Conservation (phyloP, 1,139 yeast species). For the Blastobotrys aristatus region DNA sequence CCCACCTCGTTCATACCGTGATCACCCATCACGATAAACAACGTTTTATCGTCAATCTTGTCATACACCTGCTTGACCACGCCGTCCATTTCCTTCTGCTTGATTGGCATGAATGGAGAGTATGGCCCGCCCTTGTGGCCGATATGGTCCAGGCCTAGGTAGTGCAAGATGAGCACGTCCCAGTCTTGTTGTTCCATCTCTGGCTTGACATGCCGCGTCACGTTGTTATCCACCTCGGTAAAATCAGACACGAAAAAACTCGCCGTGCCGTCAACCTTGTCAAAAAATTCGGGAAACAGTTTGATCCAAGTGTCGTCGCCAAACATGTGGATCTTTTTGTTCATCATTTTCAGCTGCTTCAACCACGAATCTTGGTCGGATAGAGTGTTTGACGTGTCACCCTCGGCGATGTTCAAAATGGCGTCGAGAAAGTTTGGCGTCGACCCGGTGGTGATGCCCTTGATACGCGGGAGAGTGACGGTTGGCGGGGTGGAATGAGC, state of each 20-base stretch:
- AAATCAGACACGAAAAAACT: conserved; percentile 93
- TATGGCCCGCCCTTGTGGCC: conserved; percentile 95
- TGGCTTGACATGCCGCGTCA: conserved; percentile 72
- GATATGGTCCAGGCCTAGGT: conserved; percentile 91
- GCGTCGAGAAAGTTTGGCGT: conserved; percentile 95
- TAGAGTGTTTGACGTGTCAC: conserved; percentile 71
- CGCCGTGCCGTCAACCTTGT: conserved; percentile 74
- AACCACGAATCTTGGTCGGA: conserved; percentile 85
- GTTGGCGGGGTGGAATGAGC: conserved; percentile 95
- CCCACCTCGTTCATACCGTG: conserved; percentile 92
- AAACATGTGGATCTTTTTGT: conserved; percentile 65
- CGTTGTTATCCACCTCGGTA: conserved; percentile 89
- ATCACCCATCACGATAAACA: conserved; percentile 81
- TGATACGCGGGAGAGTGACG: conserved; percentile 87
- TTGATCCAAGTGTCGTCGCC: conserved; percentile 99
- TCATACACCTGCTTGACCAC: conserved; percentile 53
- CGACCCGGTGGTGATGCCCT: conserved; percentile 92
- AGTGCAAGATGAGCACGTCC: conserved; percentile 87
- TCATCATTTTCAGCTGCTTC: conserved; percentile 48
- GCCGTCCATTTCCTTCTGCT: conserved; percentile 80
- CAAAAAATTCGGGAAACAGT: conserved; percentile 66
- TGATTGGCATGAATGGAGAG: conserved; percentile 71
- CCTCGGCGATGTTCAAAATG: conserved; percentile 88
- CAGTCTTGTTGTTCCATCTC: conserved; percentile 51
- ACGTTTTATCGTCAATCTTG: conserved; percentile 49